Conservation (phyloP, 805 yeast genomes). For the Saccharomycopsis babjevae region DNA sequence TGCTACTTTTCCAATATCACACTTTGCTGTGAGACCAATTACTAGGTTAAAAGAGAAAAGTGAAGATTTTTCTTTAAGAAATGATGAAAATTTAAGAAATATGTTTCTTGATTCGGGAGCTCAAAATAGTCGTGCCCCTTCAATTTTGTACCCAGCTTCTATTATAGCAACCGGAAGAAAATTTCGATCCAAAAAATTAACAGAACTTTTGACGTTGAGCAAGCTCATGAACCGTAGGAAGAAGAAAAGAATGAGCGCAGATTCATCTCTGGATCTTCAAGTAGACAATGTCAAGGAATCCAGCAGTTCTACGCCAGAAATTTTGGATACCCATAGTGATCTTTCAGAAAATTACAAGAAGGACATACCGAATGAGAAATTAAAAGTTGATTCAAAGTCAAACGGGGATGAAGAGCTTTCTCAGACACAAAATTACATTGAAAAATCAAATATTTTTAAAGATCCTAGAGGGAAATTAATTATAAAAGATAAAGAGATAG, state of each 20-base stretch:
- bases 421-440: not conserved
- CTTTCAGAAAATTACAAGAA: not conserved
- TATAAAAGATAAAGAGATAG: not conserved
- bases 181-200: conserved; percentile 1
- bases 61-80: conserved; percentile 34
- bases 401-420: not conserved
- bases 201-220: conserved; percentile 3
- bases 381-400: not conserved
- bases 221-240: not conserved
- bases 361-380: not conserved
- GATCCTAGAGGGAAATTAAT: not conserved
- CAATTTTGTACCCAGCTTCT: conserved; percentile 8
- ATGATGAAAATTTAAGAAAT: conserved; percentile 24
- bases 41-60: conserved; percentile 73
- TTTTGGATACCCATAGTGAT: not conserved
- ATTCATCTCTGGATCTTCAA: not conserved
- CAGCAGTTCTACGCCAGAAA: not conserved
- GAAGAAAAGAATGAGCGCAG: not conserved
- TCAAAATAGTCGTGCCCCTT: not conserved
- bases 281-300: not conserved
- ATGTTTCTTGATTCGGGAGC: not conserved
- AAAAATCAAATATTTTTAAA: not conserved
- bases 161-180: not conserved
- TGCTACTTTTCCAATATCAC: conserved; percentile 74
- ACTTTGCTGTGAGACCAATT: conserved; percentile 78